A percentile compares a stretch with the other conserved stretches of the same genome.
phyloP scores from a whole-genome alignment of 305 asterid genomes.

The Solanum hybrid region DNA sequence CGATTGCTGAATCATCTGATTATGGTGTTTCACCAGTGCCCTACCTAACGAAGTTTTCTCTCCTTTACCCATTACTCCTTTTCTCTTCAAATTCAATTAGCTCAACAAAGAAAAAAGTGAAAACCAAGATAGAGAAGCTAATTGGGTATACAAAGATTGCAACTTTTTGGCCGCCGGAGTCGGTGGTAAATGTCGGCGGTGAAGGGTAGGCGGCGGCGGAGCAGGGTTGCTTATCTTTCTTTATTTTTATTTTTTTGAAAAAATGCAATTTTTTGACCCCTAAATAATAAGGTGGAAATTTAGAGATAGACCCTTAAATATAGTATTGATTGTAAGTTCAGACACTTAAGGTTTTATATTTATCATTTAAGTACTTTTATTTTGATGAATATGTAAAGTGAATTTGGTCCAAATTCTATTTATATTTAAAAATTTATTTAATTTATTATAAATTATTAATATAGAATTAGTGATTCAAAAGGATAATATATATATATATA shows the following conservation, averaged over 20 bases:
- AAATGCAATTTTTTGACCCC: background rate
- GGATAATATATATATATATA: background rate
- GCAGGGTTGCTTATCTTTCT: background rate
- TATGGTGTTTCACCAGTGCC: conserved; percentile 86
- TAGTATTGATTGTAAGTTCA: background rate
- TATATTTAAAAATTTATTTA: background rate
- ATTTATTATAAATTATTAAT: background rate
- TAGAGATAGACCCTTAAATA: background rate
- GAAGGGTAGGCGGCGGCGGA: background rate
- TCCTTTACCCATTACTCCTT: conserved; percentile 40
- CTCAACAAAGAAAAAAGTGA: background rate
- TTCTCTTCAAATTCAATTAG: background rate
- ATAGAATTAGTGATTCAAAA: background rate
- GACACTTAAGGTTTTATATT: background rate
- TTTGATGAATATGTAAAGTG: background rate
- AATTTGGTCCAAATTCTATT: background rate
- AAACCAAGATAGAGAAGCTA: background rate
- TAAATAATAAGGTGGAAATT: background rate
- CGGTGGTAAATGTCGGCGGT: background rate
- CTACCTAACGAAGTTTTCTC: conserved; percentile 70
- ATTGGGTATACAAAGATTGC: background rate
- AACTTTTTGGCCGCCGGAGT: background rate
- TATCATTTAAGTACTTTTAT: background rate
- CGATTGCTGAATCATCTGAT: conserved; percentile 62
- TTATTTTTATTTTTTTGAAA: background rate